Evolutionary conservation across 2,329 filamentous ascomycete genomes (phyloP).

Genomic region (Calonectria pauciramosa): DNA sequence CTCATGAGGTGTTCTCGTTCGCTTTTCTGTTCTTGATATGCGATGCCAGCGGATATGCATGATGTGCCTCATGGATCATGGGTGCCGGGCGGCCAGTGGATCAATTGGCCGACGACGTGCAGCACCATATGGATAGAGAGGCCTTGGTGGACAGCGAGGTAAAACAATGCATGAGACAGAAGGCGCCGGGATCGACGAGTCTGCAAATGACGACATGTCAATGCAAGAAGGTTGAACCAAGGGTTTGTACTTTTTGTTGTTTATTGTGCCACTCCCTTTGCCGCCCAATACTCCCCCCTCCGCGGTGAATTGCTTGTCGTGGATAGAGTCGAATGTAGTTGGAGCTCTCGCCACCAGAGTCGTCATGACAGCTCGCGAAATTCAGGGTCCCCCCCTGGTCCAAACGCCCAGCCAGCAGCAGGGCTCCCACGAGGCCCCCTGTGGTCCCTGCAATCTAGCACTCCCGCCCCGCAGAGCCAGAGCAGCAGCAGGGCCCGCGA

Average conservation of each 20-base stretch:
- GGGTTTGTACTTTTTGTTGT: neutral
- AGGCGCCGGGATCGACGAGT: neutral
- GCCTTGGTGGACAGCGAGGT: neutral
- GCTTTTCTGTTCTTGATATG: neutral
- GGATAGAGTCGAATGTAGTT: neutral
- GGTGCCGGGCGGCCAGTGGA: slow-evolving; percentile 14
- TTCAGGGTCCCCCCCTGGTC: slow-evolving; percentile 8
- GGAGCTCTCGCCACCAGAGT: neutral
- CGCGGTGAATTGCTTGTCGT: neutral
- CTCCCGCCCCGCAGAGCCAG: neutral
- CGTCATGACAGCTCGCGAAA: neutral
- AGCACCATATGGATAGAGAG: neutral
- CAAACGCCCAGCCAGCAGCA: slow-evolving; percentile 1
- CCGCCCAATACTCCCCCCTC: neutral
- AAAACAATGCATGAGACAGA: slow-evolving; percentile 9
- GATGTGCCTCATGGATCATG: slow-evolving; percentile 21
- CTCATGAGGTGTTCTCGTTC: neutral
- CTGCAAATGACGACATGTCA: neutral
- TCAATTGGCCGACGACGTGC: slow-evolving; percentile 10
- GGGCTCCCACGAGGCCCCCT: slow-evolving; percentile 24
- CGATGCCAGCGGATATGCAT: slow-evolving; percentile 7
- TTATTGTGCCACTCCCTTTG: neutral
- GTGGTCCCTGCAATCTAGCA: slow-evolving; percentile 10
- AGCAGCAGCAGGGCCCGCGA: neutral
- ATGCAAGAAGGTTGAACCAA: neutral